Evolutionary conservation across 768 basidiomycete species (phyloP).

Genomic region (Pholiota microspora): DNA sequence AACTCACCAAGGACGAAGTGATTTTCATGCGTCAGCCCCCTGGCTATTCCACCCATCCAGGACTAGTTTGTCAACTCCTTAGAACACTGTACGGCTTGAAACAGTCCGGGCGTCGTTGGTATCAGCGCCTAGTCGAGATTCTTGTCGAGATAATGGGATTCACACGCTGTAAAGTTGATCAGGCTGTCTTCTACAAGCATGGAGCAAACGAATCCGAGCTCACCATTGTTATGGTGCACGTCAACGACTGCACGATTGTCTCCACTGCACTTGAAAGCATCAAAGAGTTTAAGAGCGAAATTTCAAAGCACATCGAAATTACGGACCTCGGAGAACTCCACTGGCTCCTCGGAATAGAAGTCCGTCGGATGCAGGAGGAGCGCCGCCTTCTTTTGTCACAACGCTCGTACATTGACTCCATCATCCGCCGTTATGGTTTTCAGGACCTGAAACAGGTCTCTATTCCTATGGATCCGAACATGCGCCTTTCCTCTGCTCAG

Average conservation of each 20-base stretch:
- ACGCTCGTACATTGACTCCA: constrained; percentile 9
- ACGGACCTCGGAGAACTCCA: constrained; percentile 14
- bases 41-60: constrained; percentile 16
- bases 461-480: neutral
- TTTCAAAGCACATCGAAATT: constrained; percentile 3
- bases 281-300: constrained; percentile 3
- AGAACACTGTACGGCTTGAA: constrained; percentile 33
- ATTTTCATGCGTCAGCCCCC: constrained; percentile 20
- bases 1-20: constrained; percentile 9
- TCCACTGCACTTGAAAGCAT: constrained; percentile 4
- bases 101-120: constrained; percentile 26
- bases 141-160: constrained; percentile 11
- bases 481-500: neutral
- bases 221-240: constrained; percentile 10
- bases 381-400: constrained; percentile 9
- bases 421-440: constrained; percentile 2
- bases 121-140: constrained; percentile 5
- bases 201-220: constrained; percentile 6
- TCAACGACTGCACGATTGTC: constrained; percentile 12
- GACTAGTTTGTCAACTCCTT: constrained; percentile 13
- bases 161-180: constrained; percentile 22
- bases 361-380: constrained; percentile 8
- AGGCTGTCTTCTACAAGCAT: constrained; percentile 9
- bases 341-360: constrained; percentile 7
- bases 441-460: constrained; percentile 8